Conservation (phyloP, 352 stramenopile species). For the Pythium aphanidermatum region DNA sequence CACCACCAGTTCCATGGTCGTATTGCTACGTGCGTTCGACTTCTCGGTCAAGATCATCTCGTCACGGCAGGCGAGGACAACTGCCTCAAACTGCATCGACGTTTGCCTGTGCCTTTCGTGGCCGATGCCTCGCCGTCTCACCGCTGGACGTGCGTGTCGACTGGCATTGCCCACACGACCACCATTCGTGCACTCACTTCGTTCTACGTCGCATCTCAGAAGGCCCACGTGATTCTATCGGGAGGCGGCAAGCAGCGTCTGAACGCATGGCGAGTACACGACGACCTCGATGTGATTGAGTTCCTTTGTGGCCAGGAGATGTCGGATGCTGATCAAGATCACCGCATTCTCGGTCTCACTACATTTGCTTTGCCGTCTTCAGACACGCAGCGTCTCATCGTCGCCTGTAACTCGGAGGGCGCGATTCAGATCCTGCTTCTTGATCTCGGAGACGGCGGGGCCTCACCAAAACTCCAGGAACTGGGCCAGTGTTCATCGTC, state of each 20-base stretch:
- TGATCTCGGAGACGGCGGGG: slow-evolving; percentile 25
- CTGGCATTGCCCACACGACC: slow-evolving; percentile 70
- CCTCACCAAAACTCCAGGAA: slow-evolving; percentile 21
- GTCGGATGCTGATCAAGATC: slow-evolving; percentile 55
- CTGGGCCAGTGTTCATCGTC: slow-evolving; percentile 51
- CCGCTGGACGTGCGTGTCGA: slow-evolving; percentile 43
- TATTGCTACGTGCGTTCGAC: slow-evolving; percentile 61
- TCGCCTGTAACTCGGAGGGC: slow-evolving; percentile 75
- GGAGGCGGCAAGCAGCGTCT: slow-evolving; percentile 77
- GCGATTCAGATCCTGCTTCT: slow-evolving; percentile 56
- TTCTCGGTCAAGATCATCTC: slow-evolving; percentile 34
- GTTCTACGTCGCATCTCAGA: slow-evolving; percentile 25
- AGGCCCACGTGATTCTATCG: slow-evolving; percentile 51
- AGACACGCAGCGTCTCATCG: slow-evolving; percentile 42
- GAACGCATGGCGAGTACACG: slow-evolving; percentile 61
- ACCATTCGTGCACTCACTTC: slow-evolving; percentile 61
- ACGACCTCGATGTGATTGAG: slow-evolving; percentile 32
- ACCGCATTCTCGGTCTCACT: slow-evolving; percentile 72
- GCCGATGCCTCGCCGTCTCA: neutral
- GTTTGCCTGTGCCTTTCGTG: slow-evolving; percentile 7
- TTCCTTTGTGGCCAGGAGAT: slow-evolving; percentile 62
- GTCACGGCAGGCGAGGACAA: slow-evolving; percentile 81
- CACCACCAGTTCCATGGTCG: slow-evolving; percentile 69
- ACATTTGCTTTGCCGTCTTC: slow-evolving; percentile 34
- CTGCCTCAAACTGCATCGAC: slow-evolving; percentile 65